Percentiles rank a stretch among this genome's conserved stretches.
These are phyloP conservation scores for Exobasidium rhododendri DNA, from an alignment of 1,284 basidiomycete species.

Conservation along the genomic window DNA sequence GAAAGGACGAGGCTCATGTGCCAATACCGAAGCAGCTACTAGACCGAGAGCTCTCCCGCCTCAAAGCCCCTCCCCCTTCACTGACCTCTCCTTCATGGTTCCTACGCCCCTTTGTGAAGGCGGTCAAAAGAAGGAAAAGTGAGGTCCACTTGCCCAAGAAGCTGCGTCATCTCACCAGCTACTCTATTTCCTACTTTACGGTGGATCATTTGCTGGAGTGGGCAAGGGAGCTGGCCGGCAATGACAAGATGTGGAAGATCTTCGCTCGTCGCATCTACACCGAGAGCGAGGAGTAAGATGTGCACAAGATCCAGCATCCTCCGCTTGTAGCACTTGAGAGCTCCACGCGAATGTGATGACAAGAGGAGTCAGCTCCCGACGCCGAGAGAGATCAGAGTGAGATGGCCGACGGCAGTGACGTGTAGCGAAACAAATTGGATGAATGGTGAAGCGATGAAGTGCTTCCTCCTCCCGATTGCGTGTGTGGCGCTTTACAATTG, in stretches of 20 bases:
- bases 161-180: slow-evolving; percentile 67
- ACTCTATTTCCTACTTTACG: slow-evolving; percentile 69
- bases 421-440: too few relatives aligned
- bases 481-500: too few relatives aligned
- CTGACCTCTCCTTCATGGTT: slow-evolving; percentile 27
- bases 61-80: slow-evolving; percentile 48
- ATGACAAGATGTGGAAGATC: slow-evolving; percentile 5
- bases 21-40: slow-evolving; percentile 66
- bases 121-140: background rate
- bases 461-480: too few relatives aligned
- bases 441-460: too few relatives aligned
- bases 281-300: slow-evolving; percentile 6
- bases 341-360: too few relatives aligned
- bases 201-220: slow-evolving; percentile 67
- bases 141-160: slow-evolving; percentile 24
- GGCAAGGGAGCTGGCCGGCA: slow-evolving; percentile 9
- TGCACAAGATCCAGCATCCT: too few relatives aligned
- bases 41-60: slow-evolving; percentile 60
- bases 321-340: too few relatives aligned
- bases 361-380: too few relatives aligned
- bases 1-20: background rate
- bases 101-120: background rate
- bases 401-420: too few relatives aligned
- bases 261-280: slow-evolving; percentile 10
- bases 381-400: too few relatives aligned